Conservation (phyloP, 1,139 yeast genomes). For the Candida smagusa region DNA sequence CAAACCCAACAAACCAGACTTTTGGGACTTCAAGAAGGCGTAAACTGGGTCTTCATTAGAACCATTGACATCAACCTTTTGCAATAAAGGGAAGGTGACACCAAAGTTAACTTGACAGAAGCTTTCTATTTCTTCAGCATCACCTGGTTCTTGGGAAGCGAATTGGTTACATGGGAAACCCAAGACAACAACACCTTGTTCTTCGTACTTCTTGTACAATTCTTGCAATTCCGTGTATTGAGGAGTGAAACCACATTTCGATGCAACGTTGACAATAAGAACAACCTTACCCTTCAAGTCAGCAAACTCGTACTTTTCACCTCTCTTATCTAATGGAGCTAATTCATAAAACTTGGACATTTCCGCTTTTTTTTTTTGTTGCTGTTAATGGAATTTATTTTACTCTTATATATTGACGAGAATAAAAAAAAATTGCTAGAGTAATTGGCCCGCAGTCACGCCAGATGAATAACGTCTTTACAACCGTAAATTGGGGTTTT, state of each 20-base stretch:
- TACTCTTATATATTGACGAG: no score
- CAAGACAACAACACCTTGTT: constrained; percentile 69
- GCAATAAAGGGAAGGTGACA: constrained; percentile 84
- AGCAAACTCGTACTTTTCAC: constrained; percentile 44
- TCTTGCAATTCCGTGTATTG: constrained; percentile 77
- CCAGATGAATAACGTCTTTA: no score
- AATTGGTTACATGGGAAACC: constrained; percentile 92
- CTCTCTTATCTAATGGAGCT: constrained; percentile 35
- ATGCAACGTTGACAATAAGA: constrained; percentile 88
- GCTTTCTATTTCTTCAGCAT: constrained; percentile 35
- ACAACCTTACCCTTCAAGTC: constrained; percentile 87
- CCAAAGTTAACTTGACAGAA: constrained; percentile 40
- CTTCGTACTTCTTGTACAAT: constrained; percentile 73
- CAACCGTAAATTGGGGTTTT: no score
- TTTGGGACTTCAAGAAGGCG: constrained; percentile 61
- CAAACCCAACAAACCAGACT: constrained; percentile 43
- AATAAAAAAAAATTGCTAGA: no score
- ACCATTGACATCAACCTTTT: constrained; percentile 90
- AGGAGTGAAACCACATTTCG: constrained; percentile 86
- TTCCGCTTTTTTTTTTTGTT: not conserved
- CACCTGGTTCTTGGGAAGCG: constrained; percentile 45
- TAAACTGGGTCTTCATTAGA: constrained; percentile 75
- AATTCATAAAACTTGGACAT: constrained; percentile 44
- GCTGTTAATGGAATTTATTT: no score
- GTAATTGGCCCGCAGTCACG: no score